Evolutionary conservation across 2,329 filamentous ascomycete genomes (phyloP).

Genomic region (Ophiocordyceps polyrhachis-furcata): DNA sequence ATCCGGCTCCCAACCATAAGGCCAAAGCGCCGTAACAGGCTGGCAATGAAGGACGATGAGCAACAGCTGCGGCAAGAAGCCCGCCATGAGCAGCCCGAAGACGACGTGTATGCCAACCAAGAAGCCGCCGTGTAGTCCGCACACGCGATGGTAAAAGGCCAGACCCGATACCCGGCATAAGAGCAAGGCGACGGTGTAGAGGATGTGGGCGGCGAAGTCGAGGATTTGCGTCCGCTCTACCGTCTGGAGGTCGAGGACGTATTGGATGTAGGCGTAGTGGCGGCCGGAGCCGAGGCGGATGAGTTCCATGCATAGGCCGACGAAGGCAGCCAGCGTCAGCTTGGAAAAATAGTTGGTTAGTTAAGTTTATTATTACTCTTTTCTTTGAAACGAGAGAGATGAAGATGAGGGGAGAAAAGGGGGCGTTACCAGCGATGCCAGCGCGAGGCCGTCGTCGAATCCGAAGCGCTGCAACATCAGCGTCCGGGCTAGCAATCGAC

Average conservation of each 20-base stretch:
- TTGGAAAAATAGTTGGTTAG: not conserved
- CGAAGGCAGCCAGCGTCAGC: constrained; percentile 21
- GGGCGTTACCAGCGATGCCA: constrained; percentile 17
- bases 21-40: constrained; percentile 31
- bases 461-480: constrained; percentile 19
- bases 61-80: constrained; percentile 27
- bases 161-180: constrained; percentile 31
- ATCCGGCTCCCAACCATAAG: constrained; percentile 26
- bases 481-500: constrained; percentile 15
- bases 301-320: constrained; percentile 21
- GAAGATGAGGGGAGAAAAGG: not conserved
- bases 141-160: constrained; percentile 30
- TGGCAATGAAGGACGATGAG: constrained; percentile 31
- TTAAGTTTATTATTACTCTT: not conserved
- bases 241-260: constrained; percentile 22
- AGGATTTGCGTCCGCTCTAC: constrained; percentile 24
- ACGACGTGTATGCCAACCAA: constrained; percentile 16
- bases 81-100: constrained; percentile 18
- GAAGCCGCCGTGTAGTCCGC: constrained; percentile 17
- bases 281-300: constrained; percentile 28
- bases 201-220: constrained; percentile 30
- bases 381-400: constrained; percentile 1
- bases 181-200: constrained; percentile 31
- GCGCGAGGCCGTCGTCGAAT: constrained; percentile 18
- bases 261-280: constrained; percentile 25